phyloP scores from a whole-genome alignment of 371 early-diverging fungal species.

The Capillidium heterosporum region DNA sequence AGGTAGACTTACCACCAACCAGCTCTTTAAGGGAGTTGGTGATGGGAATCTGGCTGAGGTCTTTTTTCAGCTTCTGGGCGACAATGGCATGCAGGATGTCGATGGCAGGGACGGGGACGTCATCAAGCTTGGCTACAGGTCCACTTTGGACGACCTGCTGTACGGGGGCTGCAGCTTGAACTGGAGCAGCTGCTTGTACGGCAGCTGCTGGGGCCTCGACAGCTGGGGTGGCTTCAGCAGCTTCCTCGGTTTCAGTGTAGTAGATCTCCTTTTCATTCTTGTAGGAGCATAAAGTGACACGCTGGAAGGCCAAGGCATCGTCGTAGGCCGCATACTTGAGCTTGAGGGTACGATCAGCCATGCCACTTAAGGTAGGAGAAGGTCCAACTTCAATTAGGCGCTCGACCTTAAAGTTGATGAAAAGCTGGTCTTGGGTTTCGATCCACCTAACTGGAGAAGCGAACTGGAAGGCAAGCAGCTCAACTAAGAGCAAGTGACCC shows the following conservation, averaged over 20 bases:
- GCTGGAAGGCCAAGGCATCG: constrained; percentile 76
- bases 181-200: constrained; percentile 15
- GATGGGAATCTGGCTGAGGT: constrained; percentile 49
- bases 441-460: constrained; percentile 92
- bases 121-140: constrained; percentile 29
- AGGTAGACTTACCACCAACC: constrained; percentile 86
- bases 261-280: constrained; percentile 71
- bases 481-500: constrained; percentile 72
- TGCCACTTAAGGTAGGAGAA: constrained; percentile 70
- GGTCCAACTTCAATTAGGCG: constrained; percentile 88
- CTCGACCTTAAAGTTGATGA: constrained; percentile 60
- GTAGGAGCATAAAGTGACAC: constrained; percentile 68
- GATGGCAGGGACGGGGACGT: constrained; percentile 56
- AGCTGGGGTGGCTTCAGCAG: constrained; percentile 26
- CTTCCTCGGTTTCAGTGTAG: constrained; percentile 77
- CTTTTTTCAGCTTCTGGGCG: constrained; percentile 83
- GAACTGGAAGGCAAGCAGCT: constrained; percentile 87
- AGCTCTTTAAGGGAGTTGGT: constrained; percentile 81
- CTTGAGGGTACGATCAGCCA: constrained; percentile 89
- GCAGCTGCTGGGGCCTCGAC: constrained; percentile 30
- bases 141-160: constrained; percentile 31
- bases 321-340: constrained; percentile 92
- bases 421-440: constrained; percentile 87
- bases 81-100: constrained; percentile 67
- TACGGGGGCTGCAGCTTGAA: constrained; percentile 25